Evolutionary conservation across 176 grass and related monocot genomes (phyloP), one percentile per base, ranked within the genome.

Genomic region (Luzula sylvatica): DNA sequence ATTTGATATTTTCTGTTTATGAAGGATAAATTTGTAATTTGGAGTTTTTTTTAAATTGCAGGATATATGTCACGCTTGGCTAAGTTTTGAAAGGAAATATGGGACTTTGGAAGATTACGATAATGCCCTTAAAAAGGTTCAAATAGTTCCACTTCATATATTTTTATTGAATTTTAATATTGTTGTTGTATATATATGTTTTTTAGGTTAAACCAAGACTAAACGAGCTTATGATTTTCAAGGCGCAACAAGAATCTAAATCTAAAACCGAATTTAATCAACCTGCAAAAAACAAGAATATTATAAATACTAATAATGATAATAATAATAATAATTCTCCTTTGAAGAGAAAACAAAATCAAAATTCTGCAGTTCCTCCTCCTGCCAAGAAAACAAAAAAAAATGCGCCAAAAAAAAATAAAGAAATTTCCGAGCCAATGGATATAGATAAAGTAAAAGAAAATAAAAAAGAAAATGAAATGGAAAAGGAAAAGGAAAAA

Each of bases 51-150:
- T 35, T 11, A 26, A 39, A 52, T 12, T 70, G 56, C 73, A 96
- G 92, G 81, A 79, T 26, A 68, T 96, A 68, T 96, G 92, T 46
- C 50, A 83, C 55, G 38, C 72, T 0, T 96, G 92, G 92, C 57
- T 89, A 52, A 74, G 71, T 46, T 96, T 96, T 57, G 92, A 96
- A 82, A 69, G 86, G 67, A 77, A 89, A 72, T 42, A 89, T 77
- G 92, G 92, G 7, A 86, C 85, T 35, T 60, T 96, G 61, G 92
- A 86, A 51, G 92, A 96, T 71, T 86, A 81, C 74, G 92, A 96
- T 42, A 28, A 79, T 79, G 77, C 92, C 63, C 22, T 89, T 8
- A 96, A 80, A 74, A 96, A 96, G 92, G 92, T 96, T 70, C 26
- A 29, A 18, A 11, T 18, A 19, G 29, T 6, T 29, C 20, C 1